These are phyloP conservation scores for Scedosporium aurantiacum DNA, from an alignment of 2,329 filamentous ascomycete species.

Conservation along the genomic window DNA sequence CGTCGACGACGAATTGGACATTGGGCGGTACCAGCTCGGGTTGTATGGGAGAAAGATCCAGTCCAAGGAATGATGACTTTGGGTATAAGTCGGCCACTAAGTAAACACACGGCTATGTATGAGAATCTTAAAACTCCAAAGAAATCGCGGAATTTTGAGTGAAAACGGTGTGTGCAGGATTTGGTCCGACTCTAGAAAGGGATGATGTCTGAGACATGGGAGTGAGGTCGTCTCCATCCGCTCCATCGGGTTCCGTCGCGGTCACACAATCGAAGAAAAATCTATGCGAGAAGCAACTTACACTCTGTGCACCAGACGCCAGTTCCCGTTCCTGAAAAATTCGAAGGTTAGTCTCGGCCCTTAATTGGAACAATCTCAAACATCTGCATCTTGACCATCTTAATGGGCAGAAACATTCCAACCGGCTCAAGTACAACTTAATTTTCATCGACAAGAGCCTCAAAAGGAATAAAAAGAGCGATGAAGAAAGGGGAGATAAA, in stretches of 20 bases:
- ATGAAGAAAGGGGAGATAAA: slow-evolving; percentile 5
- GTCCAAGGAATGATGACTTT: slow-evolving; percentile 30
- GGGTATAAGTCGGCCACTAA: slow-evolving; percentile 37
- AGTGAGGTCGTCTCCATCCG: background rate
- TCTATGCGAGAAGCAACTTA: slow-evolving; percentile 20
- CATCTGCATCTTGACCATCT: background rate
- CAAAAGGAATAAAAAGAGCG: slow-evolving; percentile 6
- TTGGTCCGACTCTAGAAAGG: background rate
- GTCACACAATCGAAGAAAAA: background rate
- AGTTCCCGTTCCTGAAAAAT: slow-evolving; percentile 33
- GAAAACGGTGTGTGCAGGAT: background rate
- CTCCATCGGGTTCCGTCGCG: background rate
- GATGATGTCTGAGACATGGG: background rate
- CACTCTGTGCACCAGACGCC: slow-evolving; percentile 40
- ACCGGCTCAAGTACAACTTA: background rate
- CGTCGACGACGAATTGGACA: slow-evolving; percentile 39
- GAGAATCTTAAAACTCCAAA: slow-evolving; percentile 33
- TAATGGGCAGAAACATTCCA: background rate
- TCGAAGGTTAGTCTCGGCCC: slow-evolving; percentile 6
- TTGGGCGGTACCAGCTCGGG: slow-evolving; percentile 40
- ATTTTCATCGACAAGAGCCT: background rate
- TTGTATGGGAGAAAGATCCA: slow-evolving; percentile 42
- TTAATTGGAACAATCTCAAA: background rate
- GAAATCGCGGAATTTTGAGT: slow-evolving; percentile 16
- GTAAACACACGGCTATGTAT: slow-evolving; percentile 24